Conservation (phyloP, 495 filamentous ascomycete genomes). For the Hyaloscypha finlandica region DNA sequence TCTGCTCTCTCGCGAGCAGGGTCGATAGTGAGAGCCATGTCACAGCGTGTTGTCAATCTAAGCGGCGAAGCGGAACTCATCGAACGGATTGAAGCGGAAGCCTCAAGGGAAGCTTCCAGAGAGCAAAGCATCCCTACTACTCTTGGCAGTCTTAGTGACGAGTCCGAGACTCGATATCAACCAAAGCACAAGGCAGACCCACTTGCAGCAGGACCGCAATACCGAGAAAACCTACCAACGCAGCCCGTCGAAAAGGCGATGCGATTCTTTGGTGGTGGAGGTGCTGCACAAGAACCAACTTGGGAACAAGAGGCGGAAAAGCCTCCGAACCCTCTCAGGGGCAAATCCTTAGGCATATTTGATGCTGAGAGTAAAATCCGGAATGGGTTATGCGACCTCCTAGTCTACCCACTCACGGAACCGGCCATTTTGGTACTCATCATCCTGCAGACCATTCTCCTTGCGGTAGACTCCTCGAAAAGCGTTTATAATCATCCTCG, state of each 20-base stretch:
- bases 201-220: constrained; percentile 24
- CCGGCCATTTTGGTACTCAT: constrained; percentile 87
- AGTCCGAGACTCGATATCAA: constrained; percentile 21
- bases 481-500: constrained; percentile 61
- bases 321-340: constrained; percentile 74
- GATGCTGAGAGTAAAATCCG: constrained; percentile 74
- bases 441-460: constrained; percentile 80
- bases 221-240: constrained; percentile 14
- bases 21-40: constrained; percentile 94
- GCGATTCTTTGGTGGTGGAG: constrained; percentile 24
- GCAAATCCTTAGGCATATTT: constrained; percentile 85
- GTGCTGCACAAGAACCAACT: constrained; percentile 8
- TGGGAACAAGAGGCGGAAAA: constrained; percentile 23
- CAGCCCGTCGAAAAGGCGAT: constrained; percentile 31
- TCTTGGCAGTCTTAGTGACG: constrained; percentile 27
- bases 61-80: constrained; percentile 72
- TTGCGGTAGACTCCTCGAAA: constrained; percentile 77
- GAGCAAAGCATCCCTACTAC: constrained; percentile 14
- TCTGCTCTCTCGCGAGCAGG: constrained; percentile 70
- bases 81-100: constrained; percentile 32
- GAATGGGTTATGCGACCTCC: constrained; percentile 74
- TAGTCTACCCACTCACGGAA: constrained; percentile 88
- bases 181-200: constrained; percentile 29
- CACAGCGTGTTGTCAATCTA: constrained; percentile 94
- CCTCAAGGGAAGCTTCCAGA: constrained; percentile 5